A percentile compares a stretch with the other conserved stretches of the same genome.
These are phyloP conservation scores for Pseudogymnoascus sp. DNA, from an alignment of 2,329 filamentous ascomycete genomes.

Conservation along the genomic window DNA sequence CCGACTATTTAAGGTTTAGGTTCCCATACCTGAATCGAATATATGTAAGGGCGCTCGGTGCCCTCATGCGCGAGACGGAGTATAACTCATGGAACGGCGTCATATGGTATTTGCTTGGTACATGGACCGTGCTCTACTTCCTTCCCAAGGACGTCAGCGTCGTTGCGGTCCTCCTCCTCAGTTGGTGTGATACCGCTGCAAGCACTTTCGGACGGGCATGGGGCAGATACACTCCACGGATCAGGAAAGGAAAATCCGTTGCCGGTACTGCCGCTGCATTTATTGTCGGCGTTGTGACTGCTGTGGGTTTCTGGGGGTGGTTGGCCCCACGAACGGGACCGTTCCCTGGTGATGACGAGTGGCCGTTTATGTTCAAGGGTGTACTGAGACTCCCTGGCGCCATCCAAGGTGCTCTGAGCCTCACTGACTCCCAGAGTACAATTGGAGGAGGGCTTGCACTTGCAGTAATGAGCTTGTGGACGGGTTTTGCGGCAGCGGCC, in stretches of 20 bases:
- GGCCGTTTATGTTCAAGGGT: constrained; percentile 76
- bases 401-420: constrained; percentile 51
- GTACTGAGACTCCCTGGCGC: constrained; percentile 59
- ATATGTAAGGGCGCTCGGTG: constrained; percentile 77
- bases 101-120: constrained; percentile 89
- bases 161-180: constrained; percentile 80
- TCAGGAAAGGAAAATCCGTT: constrained; percentile 82
- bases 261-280: constrained; percentile 84
- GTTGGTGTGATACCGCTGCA: constrained; percentile 96
- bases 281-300: constrained; percentile 71
- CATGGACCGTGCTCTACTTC: constrained; percentile 76
- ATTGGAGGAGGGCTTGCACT: constrained; percentile 67
- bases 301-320: constrained; percentile 81
- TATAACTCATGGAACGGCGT: constrained; percentile 93
- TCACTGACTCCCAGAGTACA: constrained; percentile 48
- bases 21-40: constrained; percentile 74
- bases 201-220: constrained; percentile 88
- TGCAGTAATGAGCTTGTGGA: constrained; percentile 72
- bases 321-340: constrained; percentile 62
- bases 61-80: constrained; percentile 95
- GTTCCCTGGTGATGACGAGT: constrained; percentile 59
- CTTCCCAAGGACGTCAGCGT: constrained; percentile 92
- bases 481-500: constrained; percentile 78
- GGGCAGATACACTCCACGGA: constrained; percentile 77
- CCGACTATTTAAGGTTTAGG: constrained; percentile 75